Base-by-base conservation (phyloP, 352 stramenopile genomes). In the Phytophthora pinifolia region DNA sequence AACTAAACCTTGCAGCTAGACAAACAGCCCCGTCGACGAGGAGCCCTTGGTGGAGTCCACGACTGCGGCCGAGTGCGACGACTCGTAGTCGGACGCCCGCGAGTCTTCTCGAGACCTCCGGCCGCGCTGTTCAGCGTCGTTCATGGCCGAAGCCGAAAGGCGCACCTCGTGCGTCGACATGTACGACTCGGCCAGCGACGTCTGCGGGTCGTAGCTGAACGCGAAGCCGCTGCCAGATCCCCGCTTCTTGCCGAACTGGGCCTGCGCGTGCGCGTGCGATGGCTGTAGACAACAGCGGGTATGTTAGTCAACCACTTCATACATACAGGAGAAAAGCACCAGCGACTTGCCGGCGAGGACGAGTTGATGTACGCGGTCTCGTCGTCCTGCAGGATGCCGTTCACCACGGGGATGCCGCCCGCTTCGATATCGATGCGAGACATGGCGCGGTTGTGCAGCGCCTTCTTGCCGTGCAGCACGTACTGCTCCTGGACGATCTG, bases 401-500 rank as follows among this genome's bases (percentile, higher is more conserved):
- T 75, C 5, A 80, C 59, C 30, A 73, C 54, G 30, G 60, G 70
- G n/a, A 72, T 76, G 10, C 75, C 73, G 8, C 72, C 74, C 44
- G 69, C 73, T 65, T 85, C 78, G 5, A 89, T 60, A 37, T 87
- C 75, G 32, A 83, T 76, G 30, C 44, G 67, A 62, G 65, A 72
- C 31, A 57, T 62, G 1, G 35, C 36, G 31, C 42, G 54, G 20
- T 51, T 31, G 29, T 53, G 46, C 54, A 63, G 65, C 49, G 45
- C 53, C 25, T 46, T 35, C 62, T 76, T 74, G 62, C 43, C 65
- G 43, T 62, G 34, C 9, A 89, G 63, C 38, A 86, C 75, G 46
- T 82, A 92, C 36, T 78, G 70, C 47, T 91, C 81, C 52, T 94
- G 83, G 3, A 94, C 79, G 59, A 94, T 81, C 59, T 94, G 83